phyloP scores from a whole-genome alignment of 495 filamentous ascomycete species.

The Daldinia loculata region DNA sequence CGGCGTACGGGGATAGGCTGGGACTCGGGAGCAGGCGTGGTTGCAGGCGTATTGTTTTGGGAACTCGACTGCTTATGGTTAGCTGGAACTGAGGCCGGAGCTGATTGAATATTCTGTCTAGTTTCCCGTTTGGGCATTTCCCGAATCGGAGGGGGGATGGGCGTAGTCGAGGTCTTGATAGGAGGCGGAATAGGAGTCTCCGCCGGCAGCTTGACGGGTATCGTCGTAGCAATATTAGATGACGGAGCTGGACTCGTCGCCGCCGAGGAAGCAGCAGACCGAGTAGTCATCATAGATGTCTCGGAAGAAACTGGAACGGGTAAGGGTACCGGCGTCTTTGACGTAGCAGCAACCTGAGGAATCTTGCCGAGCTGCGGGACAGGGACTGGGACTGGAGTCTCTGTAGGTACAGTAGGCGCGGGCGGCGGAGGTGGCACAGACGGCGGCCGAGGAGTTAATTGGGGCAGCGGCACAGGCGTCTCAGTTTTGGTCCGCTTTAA shows the following conservation, averaged over 20 bases:
- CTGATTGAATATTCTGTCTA: constrained; percentile 43
- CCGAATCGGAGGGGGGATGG: constrained; percentile 60
- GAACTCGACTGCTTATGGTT: constrained; percentile 45
- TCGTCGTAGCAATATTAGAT: constrained; percentile 38
- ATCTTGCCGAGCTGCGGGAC: constrained; percentile 59
- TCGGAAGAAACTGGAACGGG: constrained; percentile 44
- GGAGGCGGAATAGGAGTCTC: constrained; percentile 44
- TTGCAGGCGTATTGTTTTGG: constrained; percentile 32
- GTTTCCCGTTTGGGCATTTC: constrained; percentile 51
- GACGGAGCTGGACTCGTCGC: constrained; percentile 40
- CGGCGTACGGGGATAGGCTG: constrained; percentile 44
- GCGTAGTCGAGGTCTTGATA: constrained; percentile 61
- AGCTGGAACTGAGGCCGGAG: constrained; percentile 45
- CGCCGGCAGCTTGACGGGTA: constrained; percentile 44
- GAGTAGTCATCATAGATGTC: constrained; percentile 41
- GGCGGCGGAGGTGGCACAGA: constrained; percentile 43
- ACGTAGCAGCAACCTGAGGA: constrained; percentile 55
- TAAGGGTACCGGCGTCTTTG: constrained; percentile 55
- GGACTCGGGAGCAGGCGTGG: constrained; percentile 30
- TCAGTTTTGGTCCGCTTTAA: constrained; percentile 67
- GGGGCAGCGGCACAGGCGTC: constrained; percentile 60
- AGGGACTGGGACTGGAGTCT: constrained; percentile 63
- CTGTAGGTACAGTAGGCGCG: constrained; percentile 34
- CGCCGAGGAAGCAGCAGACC: constrained; percentile 44
- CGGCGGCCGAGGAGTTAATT: constrained; percentile 46